Conservation (phyloP, 176 grass and related monocot genomes). For the Avena atlantica region DNA sequence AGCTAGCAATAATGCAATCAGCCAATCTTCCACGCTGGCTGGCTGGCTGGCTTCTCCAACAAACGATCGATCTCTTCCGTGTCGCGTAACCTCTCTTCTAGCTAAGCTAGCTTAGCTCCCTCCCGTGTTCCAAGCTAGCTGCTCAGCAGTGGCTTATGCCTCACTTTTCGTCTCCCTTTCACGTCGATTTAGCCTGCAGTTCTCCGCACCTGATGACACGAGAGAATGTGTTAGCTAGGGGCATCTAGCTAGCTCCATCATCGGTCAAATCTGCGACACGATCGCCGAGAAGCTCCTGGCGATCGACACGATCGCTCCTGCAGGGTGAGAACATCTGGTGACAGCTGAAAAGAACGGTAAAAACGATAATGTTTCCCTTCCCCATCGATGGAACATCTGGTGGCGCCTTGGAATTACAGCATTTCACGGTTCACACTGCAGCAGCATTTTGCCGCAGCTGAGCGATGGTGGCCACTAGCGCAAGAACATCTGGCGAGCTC, state of each 20-base stretch:
- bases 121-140: background rate
- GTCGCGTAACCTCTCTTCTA: conserved; percentile 17
- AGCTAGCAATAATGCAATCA: conserved; percentile 29
- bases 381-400: background rate
- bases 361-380: background rate
- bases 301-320: background rate
- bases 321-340: background rate
- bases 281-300: conserved; percentile 28
- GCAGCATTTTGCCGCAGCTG: background rate
- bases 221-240: background rate
- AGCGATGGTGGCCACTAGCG: background rate
- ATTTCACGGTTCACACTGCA: background rate
- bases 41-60: conserved; percentile 7
- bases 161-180: background rate
- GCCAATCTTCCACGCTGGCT: background rate
- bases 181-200: background rate
- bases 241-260: background rate
- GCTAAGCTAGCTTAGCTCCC: background rate
- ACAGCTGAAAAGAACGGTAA: conserved; percentile 17
- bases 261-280: background rate
- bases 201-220: background rate
- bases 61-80: background rate
- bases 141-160: background rate
- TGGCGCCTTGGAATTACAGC: background rate
- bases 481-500: conserved; percentile 4